Evolutionary conservation across 2,329 filamentous ascomycete genomes (phyloP), one percentile per base, ranked within the genome.

Genomic region (Ceratocystis ficicola): DNA sequence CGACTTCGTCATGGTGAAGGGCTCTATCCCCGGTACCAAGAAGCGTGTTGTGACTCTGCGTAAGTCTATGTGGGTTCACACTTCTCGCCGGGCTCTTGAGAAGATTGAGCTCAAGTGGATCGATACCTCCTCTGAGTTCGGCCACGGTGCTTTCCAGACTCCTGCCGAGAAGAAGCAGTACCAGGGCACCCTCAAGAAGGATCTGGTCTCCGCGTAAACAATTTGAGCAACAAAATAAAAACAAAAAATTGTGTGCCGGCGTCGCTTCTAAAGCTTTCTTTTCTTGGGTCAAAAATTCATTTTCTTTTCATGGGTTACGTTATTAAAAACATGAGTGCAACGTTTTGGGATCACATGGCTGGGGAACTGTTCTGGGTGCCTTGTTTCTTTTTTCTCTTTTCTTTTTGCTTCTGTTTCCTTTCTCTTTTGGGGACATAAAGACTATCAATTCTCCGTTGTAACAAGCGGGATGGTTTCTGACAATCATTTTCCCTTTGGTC

Each of bases 51-150:
- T 97, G 83, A 99, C 94, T 73, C 89, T 99, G 74, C 89, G 94
- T 80, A 99, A 97, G 86, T 95, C 93, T 73, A 94, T 99, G 86
- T 97, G 94, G 86, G 84, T 83, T 70, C 94, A 99, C 86, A 97
- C 92, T 74, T 96, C 89, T 76, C 86, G 94, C 78, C 91, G 88
- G 79, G 90, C 94, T 66, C 85, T 96, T 76, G 94, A 99, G 88
- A 97, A 99, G 90, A 89, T 97, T 79, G 90, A 93, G 77, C 89
- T 99, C 83, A 99, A 99, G 83, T 99, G 94, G 94, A 99, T 99
- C 88, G 94, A 99, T 77, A 99, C 94, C 74, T 96, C 92, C 70
- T 96, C 92, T 83, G 95, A 99, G 86, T 99, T 99, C 80, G 94
- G 94, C 81, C 94, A 99, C 84, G 94, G 94, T 86, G 93, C 91